These are phyloP conservation scores for Blakeslea trispora DNA, from an alignment of 371 early-diverging fungal genomes.

Conservation along the genomic window DNA sequence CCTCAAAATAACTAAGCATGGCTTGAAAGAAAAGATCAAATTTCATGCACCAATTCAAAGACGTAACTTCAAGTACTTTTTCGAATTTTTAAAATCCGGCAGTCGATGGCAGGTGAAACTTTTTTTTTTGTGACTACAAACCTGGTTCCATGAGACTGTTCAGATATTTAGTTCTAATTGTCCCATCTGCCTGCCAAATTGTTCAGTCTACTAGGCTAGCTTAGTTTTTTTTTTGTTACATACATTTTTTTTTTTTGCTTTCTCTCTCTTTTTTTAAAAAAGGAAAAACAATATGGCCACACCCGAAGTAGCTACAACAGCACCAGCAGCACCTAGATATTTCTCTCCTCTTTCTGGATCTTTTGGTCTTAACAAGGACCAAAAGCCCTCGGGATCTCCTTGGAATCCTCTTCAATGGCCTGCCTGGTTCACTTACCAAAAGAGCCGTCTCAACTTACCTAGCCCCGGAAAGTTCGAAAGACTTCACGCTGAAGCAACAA, in stretches of 20 bases:
- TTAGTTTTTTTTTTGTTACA: background rate
- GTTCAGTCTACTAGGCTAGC: too few species aligned
- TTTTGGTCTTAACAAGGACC: conserved; percentile 36
- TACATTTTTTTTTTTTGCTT: background rate
- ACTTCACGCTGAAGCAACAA: conserved; percentile 78
- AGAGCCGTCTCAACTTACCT: conserved; percentile 69
- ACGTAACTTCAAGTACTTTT: too few species aligned
- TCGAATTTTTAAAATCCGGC: too few species aligned
- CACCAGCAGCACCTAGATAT: conserved; percentile 24
- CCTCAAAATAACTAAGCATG: too few species aligned
- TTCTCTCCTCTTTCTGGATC: conserved; percentile 22
- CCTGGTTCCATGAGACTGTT: too few species aligned
- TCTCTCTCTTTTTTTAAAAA: conserved; percentile 2
- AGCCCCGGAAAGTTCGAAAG: conserved; percentile 89
- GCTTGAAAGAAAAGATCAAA: too few species aligned
- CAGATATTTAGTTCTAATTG: too few species aligned
- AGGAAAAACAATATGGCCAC: conserved; percentile 18
- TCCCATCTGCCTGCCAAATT: too few species aligned
- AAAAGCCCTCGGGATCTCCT: conserved; percentile 44
- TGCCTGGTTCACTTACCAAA: conserved; percentile 61
- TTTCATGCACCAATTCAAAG: too few species aligned
- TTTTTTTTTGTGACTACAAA: too few species aligned
- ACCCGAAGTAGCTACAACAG: conserved; percentile 10
- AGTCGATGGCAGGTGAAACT: too few species aligned
- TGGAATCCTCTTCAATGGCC: conserved; percentile 67